Base-by-base conservation (phyloP, 2,329 filamentous ascomycete genomes). In the Colletotrichum zoysiae region DNA sequence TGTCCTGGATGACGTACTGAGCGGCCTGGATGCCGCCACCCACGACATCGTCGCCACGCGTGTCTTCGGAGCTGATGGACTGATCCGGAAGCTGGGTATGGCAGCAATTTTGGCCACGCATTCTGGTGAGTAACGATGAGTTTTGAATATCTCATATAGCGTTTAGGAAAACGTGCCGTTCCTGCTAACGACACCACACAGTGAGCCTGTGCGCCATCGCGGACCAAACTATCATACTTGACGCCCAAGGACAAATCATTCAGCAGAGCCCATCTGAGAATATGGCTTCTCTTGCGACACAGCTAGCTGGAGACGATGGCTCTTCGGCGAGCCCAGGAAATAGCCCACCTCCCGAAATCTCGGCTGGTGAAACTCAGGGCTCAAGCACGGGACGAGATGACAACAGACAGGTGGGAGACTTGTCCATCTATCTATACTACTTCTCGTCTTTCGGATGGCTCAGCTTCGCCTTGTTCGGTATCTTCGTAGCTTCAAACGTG, bases 1-100 rank as follows among this genome's bases (percentile, higher is more conserved):
- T 2, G 33, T 88, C 3, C 75, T 88, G 0, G 86, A 88, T 63
- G 85, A 88, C 65, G 76, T 81, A 0, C 81, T 87, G 46, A 84
- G 84, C 55, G 82, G 81, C 0, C 79, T 87, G 5, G 85, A 87
- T 69, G 78, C 79, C 1, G 76, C 81, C 3, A 88, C 86, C 0
- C 78, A 83, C 20, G 74, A 80, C 6, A 73, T 77, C 1, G 78
- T 88, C 6, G 84, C 87, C 56, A 74, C 81, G 9, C 78, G 79
- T 3, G 76, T 87, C 0, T 76, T 88, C 7, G 81, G 83, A 0
- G 50, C 74, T 0, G 67, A 77, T 11, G 86, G 87, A 0, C 65
- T 88, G 1, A 59, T 59, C 56, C 38, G 56, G 56, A 59, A 59
- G 56, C 56, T 59, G 38, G 38, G 56, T 59, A 59, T 59, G n/a